Percentiles rank a stretch among this genome's conserved stretches.
These are phyloP conservation scores for Magnaporthales sp. DNA, from an alignment of 2,329 filamentous ascomycete species.

Conservation along the genomic window DNA sequence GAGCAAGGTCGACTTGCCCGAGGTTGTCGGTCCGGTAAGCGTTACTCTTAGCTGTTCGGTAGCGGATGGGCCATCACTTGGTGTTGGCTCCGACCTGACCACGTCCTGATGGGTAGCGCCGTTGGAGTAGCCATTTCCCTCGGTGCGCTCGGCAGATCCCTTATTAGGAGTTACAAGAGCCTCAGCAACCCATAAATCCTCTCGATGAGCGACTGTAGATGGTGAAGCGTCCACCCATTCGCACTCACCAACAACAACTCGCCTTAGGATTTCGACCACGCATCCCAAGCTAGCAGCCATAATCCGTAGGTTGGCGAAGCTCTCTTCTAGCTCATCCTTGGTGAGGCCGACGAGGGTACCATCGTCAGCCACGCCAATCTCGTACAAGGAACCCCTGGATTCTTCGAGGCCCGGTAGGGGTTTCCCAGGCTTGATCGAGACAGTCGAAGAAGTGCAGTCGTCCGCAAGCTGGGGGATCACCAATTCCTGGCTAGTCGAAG, in stretches of 20 bases:
- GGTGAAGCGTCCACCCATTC: slow-evolving; percentile 52
- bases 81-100: slow-evolving; percentile 9
- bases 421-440: slow-evolving; percentile 37
- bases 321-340: slow-evolving; percentile 87
- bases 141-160: slow-evolving; percentile 23
- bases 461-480: slow-evolving; percentile 65
- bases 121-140: slow-evolving; percentile 12
- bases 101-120: slow-evolving; percentile 4
- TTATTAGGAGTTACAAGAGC: slow-evolving; percentile 74
- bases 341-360: slow-evolving; percentile 83
- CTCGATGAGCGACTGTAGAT: slow-evolving; percentile 25
- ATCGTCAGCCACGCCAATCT: slow-evolving; percentile 94
- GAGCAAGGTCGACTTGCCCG: slow-evolving; percentile 84
- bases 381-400: slow-evolving; percentile 86
- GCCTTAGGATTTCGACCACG: slow-evolving; percentile 69
- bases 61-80: slow-evolving; percentile 37
- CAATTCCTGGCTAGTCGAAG: slow-evolving; percentile 60
- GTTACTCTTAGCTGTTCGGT: slow-evolving; percentile 78
- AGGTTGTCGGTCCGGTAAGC: slow-evolving; percentile 79
- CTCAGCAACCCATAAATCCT: slow-evolving; percentile 78
- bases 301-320: slow-evolving; percentile 69
- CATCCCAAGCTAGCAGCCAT: slow-evolving; percentile 95
- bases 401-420: slow-evolving; percentile 78
- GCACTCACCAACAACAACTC: slow-evolving; percentile 77
- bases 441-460: slow-evolving; percentile 36